Conservation (phyloP, 208 protist genomes). For the Sergeia podlipaevii region DNA sequence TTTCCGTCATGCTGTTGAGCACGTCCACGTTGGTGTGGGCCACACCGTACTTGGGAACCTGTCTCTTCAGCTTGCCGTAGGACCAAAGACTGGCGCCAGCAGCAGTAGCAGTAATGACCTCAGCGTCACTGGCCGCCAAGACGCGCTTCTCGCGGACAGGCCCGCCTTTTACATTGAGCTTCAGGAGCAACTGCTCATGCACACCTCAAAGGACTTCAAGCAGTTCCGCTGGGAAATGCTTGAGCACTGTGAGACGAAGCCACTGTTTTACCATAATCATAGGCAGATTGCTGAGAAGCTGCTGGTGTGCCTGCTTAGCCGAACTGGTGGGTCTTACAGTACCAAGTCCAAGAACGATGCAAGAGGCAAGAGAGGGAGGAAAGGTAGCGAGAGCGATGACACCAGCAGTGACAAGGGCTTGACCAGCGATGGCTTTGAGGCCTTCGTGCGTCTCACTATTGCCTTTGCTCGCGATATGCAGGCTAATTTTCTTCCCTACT, state of each 20-base stretch:
- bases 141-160: slow-evolving; percentile 1
- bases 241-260: slow-evolving; percentile 56
- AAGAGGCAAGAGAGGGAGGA: not conserved
- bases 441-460: slow-evolving; percentile 74
- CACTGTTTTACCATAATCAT: slow-evolving; percentile 73
- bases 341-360: slow-evolving; percentile 7
- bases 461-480: slow-evolving; percentile 81
- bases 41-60: slow-evolving; percentile 79
- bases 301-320: slow-evolving; percentile 47
- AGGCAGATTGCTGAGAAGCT: slow-evolving; percentile 73
- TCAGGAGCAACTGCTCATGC: slow-evolving; percentile 73
- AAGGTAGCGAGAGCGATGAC: not conserved
- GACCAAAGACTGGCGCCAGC: not conserved
- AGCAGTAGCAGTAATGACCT: not conserved
- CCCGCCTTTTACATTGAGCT: slow-evolving; percentile 81
- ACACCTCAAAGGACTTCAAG: slow-evolving; percentile 84
- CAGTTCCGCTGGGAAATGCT: slow-evolving; percentile 78
- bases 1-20: slow-evolving; percentile 84
- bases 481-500: slow-evolving; percentile 74
- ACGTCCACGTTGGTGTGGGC: slow-evolving; percentile 85
- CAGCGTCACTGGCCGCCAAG: not conserved
- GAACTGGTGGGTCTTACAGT: slow-evolving; percentile 20
- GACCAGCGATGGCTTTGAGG: slow-evolving; percentile 66
- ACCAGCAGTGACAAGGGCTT: slow-evolving; percentile 23
- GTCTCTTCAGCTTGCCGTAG: slow-evolving; percentile 49